These are phyloP conservation scores for Spizellomyces punctatus DNA, from an alignment of 192 early-diverging fungal genomes.

Conservation along the genomic window DNA sequence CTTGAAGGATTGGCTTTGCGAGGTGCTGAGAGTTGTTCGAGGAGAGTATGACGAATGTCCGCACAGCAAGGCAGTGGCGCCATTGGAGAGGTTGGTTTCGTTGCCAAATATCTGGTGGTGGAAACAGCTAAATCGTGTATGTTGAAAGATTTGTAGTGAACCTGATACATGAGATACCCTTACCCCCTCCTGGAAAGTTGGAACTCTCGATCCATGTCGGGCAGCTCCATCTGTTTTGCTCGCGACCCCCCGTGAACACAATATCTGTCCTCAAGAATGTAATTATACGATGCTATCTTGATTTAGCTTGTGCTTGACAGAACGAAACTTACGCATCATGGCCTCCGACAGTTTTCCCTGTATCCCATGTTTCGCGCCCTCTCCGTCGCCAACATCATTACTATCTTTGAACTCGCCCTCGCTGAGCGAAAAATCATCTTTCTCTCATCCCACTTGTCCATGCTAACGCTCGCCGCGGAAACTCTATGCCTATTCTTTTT, in stretches of 20 bases:
- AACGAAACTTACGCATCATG: background rate
- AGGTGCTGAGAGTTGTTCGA: constrained; percentile 54
- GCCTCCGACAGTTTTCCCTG: constrained; percentile 64
- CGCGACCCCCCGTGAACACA: constrained; percentile 75
- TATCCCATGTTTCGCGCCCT: constrained; percentile 74
- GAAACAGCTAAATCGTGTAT: background rate
- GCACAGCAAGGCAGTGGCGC: constrained; percentile 30
- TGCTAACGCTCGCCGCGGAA: constrained; percentile 72
- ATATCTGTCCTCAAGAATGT: constrained; percentile 78
- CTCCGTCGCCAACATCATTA: constrained; percentile 64
- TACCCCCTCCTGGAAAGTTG: constrained; percentile 80
- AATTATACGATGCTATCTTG: constrained; percentile 19
- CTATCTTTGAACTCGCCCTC: constrained; percentile 71
- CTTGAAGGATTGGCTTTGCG: constrained; percentile 74
- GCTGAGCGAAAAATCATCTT: constrained; percentile 75
- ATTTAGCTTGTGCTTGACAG: background rate
- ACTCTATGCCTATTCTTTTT: constrained; percentile 65
- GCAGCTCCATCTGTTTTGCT: constrained; percentile 59
- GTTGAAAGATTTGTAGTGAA: constrained; percentile 62
- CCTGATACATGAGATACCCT: constrained; percentile 69
- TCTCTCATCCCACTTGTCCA: constrained; percentile 64
- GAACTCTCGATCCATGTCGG: constrained; percentile 74
- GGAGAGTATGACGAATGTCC: constrained; percentile 52
- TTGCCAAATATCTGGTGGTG: too few relatives aligned
- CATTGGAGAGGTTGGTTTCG: constrained; percentile 61